Conservation (phyloP, 441 rosid genomes). For the Breynia disticha region DNA sequence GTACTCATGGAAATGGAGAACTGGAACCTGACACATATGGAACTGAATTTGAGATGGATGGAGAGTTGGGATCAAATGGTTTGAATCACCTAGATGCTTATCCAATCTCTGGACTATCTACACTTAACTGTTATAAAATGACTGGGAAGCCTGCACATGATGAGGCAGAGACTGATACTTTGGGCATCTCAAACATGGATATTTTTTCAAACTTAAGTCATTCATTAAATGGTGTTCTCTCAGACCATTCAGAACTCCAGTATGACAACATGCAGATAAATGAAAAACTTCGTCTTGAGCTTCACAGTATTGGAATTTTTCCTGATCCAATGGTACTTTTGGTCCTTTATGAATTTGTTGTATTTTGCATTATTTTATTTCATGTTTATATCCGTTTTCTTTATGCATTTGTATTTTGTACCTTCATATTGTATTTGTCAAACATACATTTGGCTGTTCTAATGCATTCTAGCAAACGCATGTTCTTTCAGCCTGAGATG, state of each 20-base stretch:
- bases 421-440: not conserved
- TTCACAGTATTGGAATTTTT: constrained; percentile 75
- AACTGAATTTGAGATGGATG: constrained; percentile 45
- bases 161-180: constrained; percentile 40
- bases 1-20: constrained; percentile 37
- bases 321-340: constrained; percentile 58
- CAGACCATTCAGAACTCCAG: constrained; percentile 48
- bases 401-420: not conserved
- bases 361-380: not conserved
- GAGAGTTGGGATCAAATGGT: constrained; percentile 49
- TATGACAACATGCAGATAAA: constrained; percentile 52
- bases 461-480: constrained; percentile 12
- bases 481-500: constrained; percentile 40
- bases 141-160: constrained; percentile 37
- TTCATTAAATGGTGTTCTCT: constrained; percentile 35
- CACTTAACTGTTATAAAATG: constrained; percentile 44
- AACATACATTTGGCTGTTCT: not conserved
- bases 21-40: constrained; percentile 39
- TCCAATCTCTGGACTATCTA: constrained; percentile 20
- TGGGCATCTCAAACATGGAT: constrained; percentile 27
- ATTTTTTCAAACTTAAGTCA: constrained; percentile 30
- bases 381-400: not conserved
- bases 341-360: not conserved
- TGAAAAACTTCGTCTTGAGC: constrained; percentile 69
- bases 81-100: constrained; percentile 40